Percentiles rank a stretch among this genome's conserved stretches.
phyloP scores from a whole-genome alignment of 2,329 filamentous ascomycete genomes.

The Colletotrichum sp. region DNA sequence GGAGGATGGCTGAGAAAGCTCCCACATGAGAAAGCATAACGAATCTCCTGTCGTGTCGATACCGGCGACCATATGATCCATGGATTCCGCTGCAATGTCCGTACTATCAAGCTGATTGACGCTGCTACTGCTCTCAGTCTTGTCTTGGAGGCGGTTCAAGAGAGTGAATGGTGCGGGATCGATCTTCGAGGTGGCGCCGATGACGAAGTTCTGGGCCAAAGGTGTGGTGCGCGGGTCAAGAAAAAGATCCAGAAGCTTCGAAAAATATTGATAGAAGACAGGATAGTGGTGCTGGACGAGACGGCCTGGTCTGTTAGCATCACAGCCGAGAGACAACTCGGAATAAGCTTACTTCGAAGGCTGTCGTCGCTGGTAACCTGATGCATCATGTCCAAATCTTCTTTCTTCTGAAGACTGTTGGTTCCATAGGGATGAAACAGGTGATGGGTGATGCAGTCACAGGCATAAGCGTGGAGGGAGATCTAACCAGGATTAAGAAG shows the following conservation, averaged over 20 bases:
- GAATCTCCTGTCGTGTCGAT: slow-evolving; percentile 75
- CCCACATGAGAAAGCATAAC: slow-evolving; percentile 74
- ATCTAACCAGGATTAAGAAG: neutral
- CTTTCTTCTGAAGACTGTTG: slow-evolving; percentile 57
- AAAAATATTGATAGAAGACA: slow-evolving; percentile 50
- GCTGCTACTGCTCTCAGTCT: slow-evolving; percentile 39
- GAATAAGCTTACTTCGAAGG: slow-evolving; percentile 58
- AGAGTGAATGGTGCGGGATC: slow-evolving; percentile 61
- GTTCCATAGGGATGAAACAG: slow-evolving; percentile 71
- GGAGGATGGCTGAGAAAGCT: slow-evolving; percentile 66
- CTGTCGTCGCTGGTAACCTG: slow-evolving; percentile 72
- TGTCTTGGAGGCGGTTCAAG: slow-evolving; percentile 60
- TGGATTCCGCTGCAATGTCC: slow-evolving; percentile 70
- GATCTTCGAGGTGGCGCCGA: slow-evolving; percentile 51
- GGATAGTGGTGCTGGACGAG: slow-evolving; percentile 64
- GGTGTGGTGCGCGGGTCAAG: slow-evolving; percentile 63
- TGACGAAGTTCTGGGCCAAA: slow-evolving; percentile 62
- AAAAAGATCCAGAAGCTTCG: slow-evolving; percentile 51
- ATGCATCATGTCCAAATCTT: slow-evolving; percentile 70
- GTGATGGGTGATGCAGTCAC: slow-evolving; percentile 72
- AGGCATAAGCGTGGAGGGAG: slow-evolving; percentile 67
- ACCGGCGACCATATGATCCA: slow-evolving; percentile 74
- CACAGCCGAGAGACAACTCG: neutral
- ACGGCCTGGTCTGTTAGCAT: slow-evolving; percentile 48
- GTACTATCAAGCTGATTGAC: slow-evolving; percentile 58